Evolutionary conservation across 805 yeast species (phyloP), one percentile per base, ranked within the genome.

Genomic region (Komagataella pseudopastoris): DNA sequence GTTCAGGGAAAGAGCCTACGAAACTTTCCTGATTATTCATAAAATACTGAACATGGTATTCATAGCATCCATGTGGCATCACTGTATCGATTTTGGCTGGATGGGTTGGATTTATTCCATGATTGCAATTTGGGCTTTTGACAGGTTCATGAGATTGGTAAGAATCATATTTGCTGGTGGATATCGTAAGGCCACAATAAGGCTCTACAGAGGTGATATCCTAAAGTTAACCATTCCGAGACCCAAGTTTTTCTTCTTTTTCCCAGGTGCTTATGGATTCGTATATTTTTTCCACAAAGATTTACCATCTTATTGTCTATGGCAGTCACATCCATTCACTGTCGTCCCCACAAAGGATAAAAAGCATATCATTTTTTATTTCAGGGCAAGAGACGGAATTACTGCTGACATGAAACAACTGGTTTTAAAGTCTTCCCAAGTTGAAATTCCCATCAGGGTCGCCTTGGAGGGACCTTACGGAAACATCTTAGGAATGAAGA

Each of bases 261-360:
- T 60, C 53, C 82, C 87, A 1, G 84, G 86, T 14, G 65, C 75
- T 14, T 77, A 69, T 60, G 76, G 75, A 2, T 84, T 68, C 59
- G 59, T 84, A 39, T 77, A 80, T 63, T 77, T 82, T 59, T 53
- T 78, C 51, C 64, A 71, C 47, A 10, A 6, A 30, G 39, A 30
- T 30, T 30, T 30, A 14, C 69, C 76, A 12, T 63, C 69, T 39
- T 65, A 71, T 48, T 72, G 75, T 56, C 23, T 50, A 3, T 80
- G 83, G 82, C 88, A 83, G 63, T 77, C 85, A 1, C 89, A 84
- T 62, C 90, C 90, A 2, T 82, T 84, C 65, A 78, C 88, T 1
- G 61, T 77, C 4, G 62, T 77, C 44, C 68, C 68, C 52, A 65
- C 76, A 3, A 62, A 65, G 1, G 57, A 61, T 22, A 66, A 62